Base-by-base conservation (phyloP, 129 eudicot genomes). In the Centella asiatica region DNA sequence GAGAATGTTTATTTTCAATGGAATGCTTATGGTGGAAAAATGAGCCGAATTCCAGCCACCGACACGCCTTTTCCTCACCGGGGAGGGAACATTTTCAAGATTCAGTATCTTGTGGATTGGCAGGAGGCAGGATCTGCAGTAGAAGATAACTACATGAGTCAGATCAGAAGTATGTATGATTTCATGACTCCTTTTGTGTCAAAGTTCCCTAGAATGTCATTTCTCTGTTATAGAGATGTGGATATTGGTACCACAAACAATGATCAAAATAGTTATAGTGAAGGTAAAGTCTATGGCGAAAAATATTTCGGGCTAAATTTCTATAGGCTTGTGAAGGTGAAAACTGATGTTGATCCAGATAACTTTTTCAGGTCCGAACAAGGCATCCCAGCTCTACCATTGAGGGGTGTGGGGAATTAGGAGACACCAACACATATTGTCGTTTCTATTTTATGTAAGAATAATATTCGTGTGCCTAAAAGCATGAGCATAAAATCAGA, bases 161-260 rank as follows among this genome's bases (percentile, higher is more conserved):
- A 72, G 48, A 68, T 69, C 3, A 67, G 85, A 36, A 70, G 68
- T 10, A 45, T 82, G 31, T 58, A 75, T 19, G 64, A 56, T 19
- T 74, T 60, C 66, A 78, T 75, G 88, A 70, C 88, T n/a, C 88
- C 85, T 2, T 72, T 44, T 50, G 85, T 78, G 28, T 75, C 84
- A 0, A 65, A 79, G 72, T 58, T 58, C 28, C 88, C 88, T 0
- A 75, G 88, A 53, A 74, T 69, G 5, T 79, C 88, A 19, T 82
- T 64, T 44, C 68, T 72, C 52, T 72, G 75, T 31, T 82, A 82
- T 51, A 74, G 88, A 66, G 88, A 82, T 66, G 74, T 82, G 31
- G 88, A 78, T 45, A 72, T 82, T 45, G 88, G 88, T 0, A 53
- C 67, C 56, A 66, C 60, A 42, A 57, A 60, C 17, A 68, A 69